These are phyloP conservation scores for Phytophthora lateralis DNA, from an alignment of 352 stramenopile genomes.

Conservation along the genomic window DNA sequence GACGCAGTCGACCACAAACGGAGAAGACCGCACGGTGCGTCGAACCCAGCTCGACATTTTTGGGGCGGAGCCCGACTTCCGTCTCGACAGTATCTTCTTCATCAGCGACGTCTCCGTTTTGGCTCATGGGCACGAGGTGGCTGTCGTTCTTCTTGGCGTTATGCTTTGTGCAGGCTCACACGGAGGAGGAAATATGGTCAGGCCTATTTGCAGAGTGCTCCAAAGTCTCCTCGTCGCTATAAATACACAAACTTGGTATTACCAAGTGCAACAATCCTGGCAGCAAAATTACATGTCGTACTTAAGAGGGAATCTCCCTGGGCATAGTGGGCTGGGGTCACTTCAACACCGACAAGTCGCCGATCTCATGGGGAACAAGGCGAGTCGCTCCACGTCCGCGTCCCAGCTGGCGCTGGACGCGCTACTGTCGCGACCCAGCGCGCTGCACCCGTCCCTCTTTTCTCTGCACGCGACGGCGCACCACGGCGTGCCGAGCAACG, in stretches of 20 bases:
- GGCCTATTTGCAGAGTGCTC: background rate
- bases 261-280: no score
- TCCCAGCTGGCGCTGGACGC: conserved; percentile 50
- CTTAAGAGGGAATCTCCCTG: no score
- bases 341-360: conserved; percentile 21
- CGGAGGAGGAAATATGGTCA: no score
- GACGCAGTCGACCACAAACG: conserved; percentile 23
- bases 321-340: background rate
- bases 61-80: conserved; percentile 1
- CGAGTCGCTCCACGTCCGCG: conserved; percentile 39
- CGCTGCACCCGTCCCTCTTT: conserved; percentile 55
- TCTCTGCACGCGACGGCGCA: conserved; percentile 53
- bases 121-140: no score
- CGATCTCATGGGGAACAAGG: conserved; percentile 69
- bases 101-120: background rate
- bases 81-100: background rate
- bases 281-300: no score
- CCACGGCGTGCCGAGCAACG: conserved; percentile 72
- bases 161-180: no score
- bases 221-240: no score
- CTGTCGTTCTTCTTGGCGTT: no score
- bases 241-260: no score
- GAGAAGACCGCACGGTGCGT: conserved; percentile 10
- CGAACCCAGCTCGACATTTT: conserved; percentile 4
- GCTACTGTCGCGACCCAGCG: conserved; percentile 42